Conservation (phyloP, 768 basidiomycete species). For the Leccinum variicolor region DNA sequence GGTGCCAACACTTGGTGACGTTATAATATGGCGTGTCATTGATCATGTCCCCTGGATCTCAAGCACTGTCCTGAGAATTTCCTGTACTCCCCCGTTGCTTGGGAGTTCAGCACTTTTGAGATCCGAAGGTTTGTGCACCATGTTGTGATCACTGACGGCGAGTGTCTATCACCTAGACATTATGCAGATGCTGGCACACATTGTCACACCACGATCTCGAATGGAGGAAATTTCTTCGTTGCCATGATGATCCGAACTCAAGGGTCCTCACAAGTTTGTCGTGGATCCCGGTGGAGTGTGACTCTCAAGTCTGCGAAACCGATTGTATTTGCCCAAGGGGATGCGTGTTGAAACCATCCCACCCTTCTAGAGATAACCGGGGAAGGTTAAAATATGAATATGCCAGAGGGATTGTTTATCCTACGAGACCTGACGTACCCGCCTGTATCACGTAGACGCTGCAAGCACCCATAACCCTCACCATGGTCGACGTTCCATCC, state of each 20-base stretch:
- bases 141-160: not conserved
- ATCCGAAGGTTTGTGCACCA: not conserved
- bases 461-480: not conserved
- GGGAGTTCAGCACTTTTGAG: not conserved
- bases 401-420: not conserved
- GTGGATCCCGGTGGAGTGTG: not conserved
- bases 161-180: not conserved
- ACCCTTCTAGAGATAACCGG: not conserved
- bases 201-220: not conserved
- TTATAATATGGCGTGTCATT: not conserved
- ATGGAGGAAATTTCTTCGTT: not conserved
- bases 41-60: not conserved
- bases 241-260: not conserved
- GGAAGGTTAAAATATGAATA: conserved; percentile 12
- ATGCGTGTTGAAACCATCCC: not conserved
- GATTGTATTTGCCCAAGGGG: conserved; percentile 1
- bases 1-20: not conserved
- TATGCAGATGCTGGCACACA: not conserved
- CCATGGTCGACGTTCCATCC: conserved; percentile 30
- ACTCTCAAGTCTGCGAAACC: not conserved
- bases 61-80: not conserved
- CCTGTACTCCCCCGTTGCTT: not conserved
- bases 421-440: not conserved
- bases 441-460: conserved; percentile 4
- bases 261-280: not conserved